Base-by-base conservation (phyloP, 331 rosid species). In the Cucumis variabilis region DNA sequence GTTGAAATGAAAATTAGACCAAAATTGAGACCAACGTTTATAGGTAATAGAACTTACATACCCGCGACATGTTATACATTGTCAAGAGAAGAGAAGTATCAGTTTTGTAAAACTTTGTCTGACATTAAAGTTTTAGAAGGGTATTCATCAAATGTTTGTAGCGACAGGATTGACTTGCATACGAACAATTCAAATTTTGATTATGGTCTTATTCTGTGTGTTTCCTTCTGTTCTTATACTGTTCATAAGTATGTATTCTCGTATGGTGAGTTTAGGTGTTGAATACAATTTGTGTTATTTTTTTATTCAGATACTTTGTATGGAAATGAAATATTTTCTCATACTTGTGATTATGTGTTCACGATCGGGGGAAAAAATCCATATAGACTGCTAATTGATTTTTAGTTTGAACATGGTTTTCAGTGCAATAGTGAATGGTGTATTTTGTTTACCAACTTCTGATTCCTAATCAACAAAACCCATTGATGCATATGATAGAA, bases 231-330 rank as follows among this genome's bases (percentile, higher is more conserved):
- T 46, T 78, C 37, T 51, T 78, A 3, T 50, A 50, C 66, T 50
- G 83, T 78, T 50, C 37, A 50, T 79, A 50, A 80, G 50, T 53
- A 53, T 80, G 46, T 21, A 17, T 60, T 10, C 20, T 50, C 58
- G 14, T n/a, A 37, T 55, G 73, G 20, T 65, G 85, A 74, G 58
- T 75, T 86, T 88, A 95, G 98, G 94, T 95, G 76, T 89, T 96
- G 89, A 96, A 94, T 63, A 96, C 94, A 75, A 93, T 89, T 84
- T 46, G 19, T 66, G 78, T 83, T 82, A 33, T 86, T 72, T 84
- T 66, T 65, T 73, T 37, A 37, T 87, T 76, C 87, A 51, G 21
- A 86, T 86, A 69, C 58, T 55, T 65, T 71, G 48, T 67, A 41
- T 13, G 69, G 83, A 55, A 58, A 46, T 60, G 87, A 69, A 85